Evolutionary conservation across 2,329 filamentous ascomycete genomes (phyloP).

Genomic region (Botrytis deweyae): DNA sequence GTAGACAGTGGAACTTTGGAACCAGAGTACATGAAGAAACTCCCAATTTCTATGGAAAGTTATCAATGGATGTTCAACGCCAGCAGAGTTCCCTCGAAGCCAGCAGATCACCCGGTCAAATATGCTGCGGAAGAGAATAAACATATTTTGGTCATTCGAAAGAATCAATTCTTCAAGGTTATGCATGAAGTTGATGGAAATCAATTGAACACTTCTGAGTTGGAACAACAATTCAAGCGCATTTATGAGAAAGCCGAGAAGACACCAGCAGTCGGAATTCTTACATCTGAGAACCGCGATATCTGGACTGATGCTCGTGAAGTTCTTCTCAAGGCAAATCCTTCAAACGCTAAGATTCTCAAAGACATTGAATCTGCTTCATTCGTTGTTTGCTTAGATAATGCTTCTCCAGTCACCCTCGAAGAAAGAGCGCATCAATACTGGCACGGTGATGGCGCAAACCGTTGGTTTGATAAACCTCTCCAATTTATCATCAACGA

Average conservation of each 20-base stretch:
- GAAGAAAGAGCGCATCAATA: conserved; percentile 95
- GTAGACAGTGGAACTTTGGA: conserved; percentile 81
- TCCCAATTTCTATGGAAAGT: conserved; percentile 96
- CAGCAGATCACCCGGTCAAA: conserved; percentile 80
- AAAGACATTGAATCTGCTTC: conserved; percentile 83
- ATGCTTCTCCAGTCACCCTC: conserved; percentile 84
- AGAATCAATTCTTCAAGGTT: conserved; percentile 98
- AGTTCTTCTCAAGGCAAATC: conserved; percentile 71
- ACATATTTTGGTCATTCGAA: conserved; percentile 86
- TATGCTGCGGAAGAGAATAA: conserved; percentile 73
- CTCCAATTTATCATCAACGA: conserved; percentile 98
- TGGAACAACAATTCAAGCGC: conserved; percentile 83
- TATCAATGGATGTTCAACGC: conserved; percentile 99
- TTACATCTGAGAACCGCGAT: conserved; percentile 93
- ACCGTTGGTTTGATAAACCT: conserved; percentile 98
- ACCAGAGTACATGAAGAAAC: conserved; percentile 98
- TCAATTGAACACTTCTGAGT: conserved; percentile 83
- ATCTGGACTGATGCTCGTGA: conserved; percentile 84
- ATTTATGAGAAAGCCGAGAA: conserved; percentile 78
- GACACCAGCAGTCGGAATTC: conserved; percentile 71
- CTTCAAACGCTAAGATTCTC: conserved; percentile 74
- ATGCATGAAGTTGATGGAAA: conserved; percentile 75
- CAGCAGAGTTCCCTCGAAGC: conserved; percentile 78
- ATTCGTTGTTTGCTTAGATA: conserved; percentile 91
- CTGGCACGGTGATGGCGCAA: conserved; percentile 96